Conservation (phyloP, 352 stramenopile species). For the Halophytophthora batemanensis region DNA sequence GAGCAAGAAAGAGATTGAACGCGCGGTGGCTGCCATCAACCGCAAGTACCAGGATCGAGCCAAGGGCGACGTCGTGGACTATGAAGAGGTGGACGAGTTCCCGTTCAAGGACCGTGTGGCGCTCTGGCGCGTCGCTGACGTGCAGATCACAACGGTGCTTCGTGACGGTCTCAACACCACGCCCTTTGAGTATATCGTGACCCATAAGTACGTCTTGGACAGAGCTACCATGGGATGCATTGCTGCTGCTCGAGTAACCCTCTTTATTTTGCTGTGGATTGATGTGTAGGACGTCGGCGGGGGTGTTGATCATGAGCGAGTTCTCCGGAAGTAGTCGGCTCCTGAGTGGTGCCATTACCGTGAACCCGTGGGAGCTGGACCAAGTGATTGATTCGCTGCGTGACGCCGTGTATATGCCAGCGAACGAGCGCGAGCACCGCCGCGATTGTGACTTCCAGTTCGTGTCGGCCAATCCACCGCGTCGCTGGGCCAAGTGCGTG, state of each 20-base stretch:
- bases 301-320: slow-evolving; percentile 95
- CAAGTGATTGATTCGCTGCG: slow-evolving; percentile 69
- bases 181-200: slow-evolving; percentile 83
- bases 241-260: neutral
- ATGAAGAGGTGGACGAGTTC: slow-evolving; percentile 73
- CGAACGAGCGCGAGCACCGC: slow-evolving; percentile 66
- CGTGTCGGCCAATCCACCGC: slow-evolving; percentile 60
- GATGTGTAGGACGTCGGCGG: slow-evolving; percentile 46
- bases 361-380: slow-evolving; percentile 97
- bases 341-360: slow-evolving; percentile 92
- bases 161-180: slow-evolving; percentile 76
- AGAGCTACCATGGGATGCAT: neutral
- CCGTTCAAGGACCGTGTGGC: slow-evolving; percentile 66
- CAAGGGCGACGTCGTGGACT: slow-evolving; percentile 59
- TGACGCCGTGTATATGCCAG: slow-evolving; percentile 71
- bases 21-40: slow-evolving; percentile 92
- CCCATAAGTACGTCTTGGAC: slow-evolving; percentile 51
- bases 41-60: slow-evolving; percentile 67
- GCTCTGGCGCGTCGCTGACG: slow-evolving; percentile 70
- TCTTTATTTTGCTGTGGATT: neutral
- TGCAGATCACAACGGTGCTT: slow-evolving; percentile 76
- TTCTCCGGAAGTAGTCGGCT: slow-evolving; percentile 95
- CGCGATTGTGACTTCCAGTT: slow-evolving; percentile 80
- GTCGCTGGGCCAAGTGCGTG: slow-evolving; percentile 70
- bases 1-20: slow-evolving; percentile 92